Evolutionary conservation across 2,329 filamentous ascomycete species (phyloP).

Genomic region (Claviceps digitariae): DNA sequence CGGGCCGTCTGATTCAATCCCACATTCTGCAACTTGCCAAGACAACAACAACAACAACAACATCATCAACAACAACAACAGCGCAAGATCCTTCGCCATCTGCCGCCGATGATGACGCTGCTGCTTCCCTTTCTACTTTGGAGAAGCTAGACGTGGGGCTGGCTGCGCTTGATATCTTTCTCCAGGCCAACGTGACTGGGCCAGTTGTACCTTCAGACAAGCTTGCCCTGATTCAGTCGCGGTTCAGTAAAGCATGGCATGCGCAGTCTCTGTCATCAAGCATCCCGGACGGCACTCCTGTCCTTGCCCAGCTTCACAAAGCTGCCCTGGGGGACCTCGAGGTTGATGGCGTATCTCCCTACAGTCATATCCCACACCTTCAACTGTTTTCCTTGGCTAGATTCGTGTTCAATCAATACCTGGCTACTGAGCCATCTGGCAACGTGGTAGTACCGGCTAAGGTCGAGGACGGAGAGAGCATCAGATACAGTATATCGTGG

Average conservation of each 20-base stretch:
- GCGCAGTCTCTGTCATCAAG: not conserved
- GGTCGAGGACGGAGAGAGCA: slow-evolving; percentile 27
- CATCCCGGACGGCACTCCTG: not conserved
- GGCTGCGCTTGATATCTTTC: slow-evolving; percentile 53
- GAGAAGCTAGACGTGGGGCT: slow-evolving; percentile 17
- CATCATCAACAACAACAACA: not conserved
- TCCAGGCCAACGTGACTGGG: slow-evolving; percentile 80
- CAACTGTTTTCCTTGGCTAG: slow-evolving; percentile 70
- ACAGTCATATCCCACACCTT: slow-evolving; percentile 68
- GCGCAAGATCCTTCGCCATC: not conserved
- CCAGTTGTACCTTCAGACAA: slow-evolving; percentile 45
- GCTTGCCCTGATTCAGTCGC: slow-evolving; percentile 16
- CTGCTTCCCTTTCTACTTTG: slow-evolving; percentile 1
- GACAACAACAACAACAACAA: not conserved
- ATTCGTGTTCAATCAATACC: slow-evolving; percentile 26
- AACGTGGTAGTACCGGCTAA: slow-evolving; percentile 14
- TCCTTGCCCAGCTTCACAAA: slow-evolving; percentile 31
- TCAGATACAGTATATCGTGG: slow-evolving; percentile 41
- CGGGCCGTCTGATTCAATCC: slow-evolving; percentile 5
- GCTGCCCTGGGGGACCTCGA: slow-evolving; percentile 55
- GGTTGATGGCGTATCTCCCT: slow-evolving; percentile 75
- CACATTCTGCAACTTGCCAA: slow-evolving; percentile 1
- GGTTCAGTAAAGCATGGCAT: slow-evolving; percentile 28
- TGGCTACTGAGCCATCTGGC: slow-evolving; percentile 11
- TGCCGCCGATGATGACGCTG: not conserved